A percentile compares a stretch with the other conserved stretches of the same genome.
phyloP scores from a whole-genome alignment of 2,329 filamentous ascomycete species.

The Phialemoniopsis sp. region DNA sequence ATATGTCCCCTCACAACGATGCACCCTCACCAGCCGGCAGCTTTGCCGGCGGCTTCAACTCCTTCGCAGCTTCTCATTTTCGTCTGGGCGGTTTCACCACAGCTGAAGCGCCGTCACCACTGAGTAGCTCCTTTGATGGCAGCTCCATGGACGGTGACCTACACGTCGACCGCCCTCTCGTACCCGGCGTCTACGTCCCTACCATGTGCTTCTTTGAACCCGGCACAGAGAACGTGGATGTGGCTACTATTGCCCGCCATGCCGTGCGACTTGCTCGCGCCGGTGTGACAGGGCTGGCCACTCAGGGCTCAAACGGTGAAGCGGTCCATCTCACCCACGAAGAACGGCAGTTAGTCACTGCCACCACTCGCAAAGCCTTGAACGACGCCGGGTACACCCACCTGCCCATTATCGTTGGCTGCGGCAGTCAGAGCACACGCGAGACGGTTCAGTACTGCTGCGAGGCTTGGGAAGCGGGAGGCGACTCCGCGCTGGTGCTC shows the following conservation, averaged over 20 bases:
- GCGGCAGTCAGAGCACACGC: slow-evolving; percentile 67
- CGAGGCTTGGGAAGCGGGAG: slow-evolving; percentile 65
- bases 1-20: slow-evolving; percentile 43
- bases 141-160: slow-evolving; percentile 24
- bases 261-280: slow-evolving; percentile 69
- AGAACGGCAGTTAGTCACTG: slow-evolving; percentile 66
- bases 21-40: slow-evolving; percentile 39
- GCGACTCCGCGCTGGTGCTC: slow-evolving; percentile 71
- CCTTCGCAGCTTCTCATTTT: slow-evolving; percentile 24
- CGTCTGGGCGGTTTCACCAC: slow-evolving; percentile 19
- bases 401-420: slow-evolving; percentile 73
- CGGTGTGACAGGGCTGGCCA: slow-evolving; percentile 70
- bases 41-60: slow-evolving; percentile 36
- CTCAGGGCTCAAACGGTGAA: slow-evolving; percentile 80
- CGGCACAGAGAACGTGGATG: slow-evolving; percentile 63
- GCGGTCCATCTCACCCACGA: slow-evolving; percentile 71
- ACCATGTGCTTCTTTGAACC: slow-evolving; percentile 70
- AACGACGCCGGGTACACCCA: slow-evolving; percentile 60
- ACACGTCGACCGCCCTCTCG: slow-evolving; percentile 28
- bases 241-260: slow-evolving; percentile 52
- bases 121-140: slow-evolving; percentile 38
- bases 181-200: slow-evolving; percentile 64
- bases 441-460: slow-evolving; percentile 67
- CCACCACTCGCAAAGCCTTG: slow-evolving; percentile 65
- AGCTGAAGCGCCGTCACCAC: slow-evolving; percentile 25